phyloP scores from a whole-genome alignment of 2,329 filamentous ascomycete species.

The Tricladium varicosporioides region DNA sequence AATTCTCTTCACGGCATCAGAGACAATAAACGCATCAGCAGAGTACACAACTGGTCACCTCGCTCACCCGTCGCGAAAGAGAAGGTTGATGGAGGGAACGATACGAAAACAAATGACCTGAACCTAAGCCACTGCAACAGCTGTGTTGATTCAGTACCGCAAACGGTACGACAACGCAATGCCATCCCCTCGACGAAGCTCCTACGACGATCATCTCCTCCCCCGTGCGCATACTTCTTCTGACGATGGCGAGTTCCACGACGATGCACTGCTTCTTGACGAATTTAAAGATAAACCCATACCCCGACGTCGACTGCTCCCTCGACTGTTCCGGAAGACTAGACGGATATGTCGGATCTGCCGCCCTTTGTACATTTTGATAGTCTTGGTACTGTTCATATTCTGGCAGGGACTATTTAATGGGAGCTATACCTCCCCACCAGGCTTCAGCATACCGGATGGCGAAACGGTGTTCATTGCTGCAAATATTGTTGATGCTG shows the following conservation, averaged over 20 bases:
- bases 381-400: constrained; percentile 23
- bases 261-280: no score
- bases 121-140: no score
- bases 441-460: constrained; percentile 40
- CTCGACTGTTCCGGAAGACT: neutral
- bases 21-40: no score
- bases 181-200: neutral
- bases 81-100: no score
- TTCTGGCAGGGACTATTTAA: constrained; percentile 34
- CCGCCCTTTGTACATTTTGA: constrained; percentile 26
- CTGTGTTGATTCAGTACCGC: no score
- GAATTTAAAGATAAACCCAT: constrained; percentile 24
- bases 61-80: no score
- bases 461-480: constrained; percentile 73
- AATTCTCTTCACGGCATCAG: no score
- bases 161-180: no score
- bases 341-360: constrained; percentile 16
- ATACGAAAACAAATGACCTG: no score
- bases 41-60: no score
- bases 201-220: constrained; percentile 16
- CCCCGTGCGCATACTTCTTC: constrained; percentile 22
- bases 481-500: constrained; percentile 68
- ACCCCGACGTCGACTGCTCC: constrained; percentile 7
- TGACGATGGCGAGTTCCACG: neutral
- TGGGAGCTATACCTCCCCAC: constrained; percentile 43